Percentiles rank a stretch among this genome's conserved stretches.
Evolutionary conservation across 2,329 filamentous ascomycete species (phyloP).

Genomic region (Coniella lustricola): DNA sequence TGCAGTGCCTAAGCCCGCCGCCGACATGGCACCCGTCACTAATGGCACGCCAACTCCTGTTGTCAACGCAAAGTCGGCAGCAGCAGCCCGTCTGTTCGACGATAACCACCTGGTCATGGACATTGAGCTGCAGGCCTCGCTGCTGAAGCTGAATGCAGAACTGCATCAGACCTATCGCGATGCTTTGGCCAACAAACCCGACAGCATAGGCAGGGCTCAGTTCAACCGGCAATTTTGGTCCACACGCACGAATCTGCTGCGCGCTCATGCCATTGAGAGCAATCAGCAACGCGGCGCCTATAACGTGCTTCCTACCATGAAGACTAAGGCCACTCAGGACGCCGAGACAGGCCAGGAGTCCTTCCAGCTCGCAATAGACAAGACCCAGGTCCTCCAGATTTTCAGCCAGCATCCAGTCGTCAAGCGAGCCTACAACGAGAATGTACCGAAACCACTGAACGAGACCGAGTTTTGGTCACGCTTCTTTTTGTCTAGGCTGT

Average conservation of each 20-base stretch:
- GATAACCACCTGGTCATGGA: conserved; percentile 72
- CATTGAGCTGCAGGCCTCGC: conserved; percentile 75
- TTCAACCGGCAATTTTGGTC: conserved; percentile 96
- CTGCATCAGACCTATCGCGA: conserved; percentile 84
- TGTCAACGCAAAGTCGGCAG: conserved; percentile 71
- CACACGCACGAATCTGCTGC: conserved; percentile 74
- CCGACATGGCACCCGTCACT: conserved; percentile 22
- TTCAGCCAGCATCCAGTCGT: conserved; percentile 90
- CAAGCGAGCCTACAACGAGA: conserved; percentile 85
- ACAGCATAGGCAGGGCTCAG: conserved; percentile 69
- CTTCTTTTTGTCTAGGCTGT: conserved; percentile 86
- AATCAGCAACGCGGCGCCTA: conserved; percentile 83
- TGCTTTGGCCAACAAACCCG: conserved; percentile 73
- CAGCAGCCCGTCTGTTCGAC: conserved; percentile 69
- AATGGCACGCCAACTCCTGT: conserved; percentile 42
- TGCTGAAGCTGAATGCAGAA: conserved; percentile 71
- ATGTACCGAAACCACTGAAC: conserved; percentile 66
- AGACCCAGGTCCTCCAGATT: conserved; percentile 88
- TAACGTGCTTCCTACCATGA: conserved; percentile 87
- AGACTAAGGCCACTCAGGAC: conserved; percentile 63
- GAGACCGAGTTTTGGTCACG: conserved; percentile 85
- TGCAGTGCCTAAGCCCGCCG: conserved; percentile 41
- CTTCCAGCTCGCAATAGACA: conserved; percentile 63
- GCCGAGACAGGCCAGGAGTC: conserved; percentile 52
- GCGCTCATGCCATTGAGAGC: conserved; percentile 83